Evolutionary conservation across 2,329 filamentous ascomycete species (phyloP).

Genomic region (Westerdykella sp.): DNA sequence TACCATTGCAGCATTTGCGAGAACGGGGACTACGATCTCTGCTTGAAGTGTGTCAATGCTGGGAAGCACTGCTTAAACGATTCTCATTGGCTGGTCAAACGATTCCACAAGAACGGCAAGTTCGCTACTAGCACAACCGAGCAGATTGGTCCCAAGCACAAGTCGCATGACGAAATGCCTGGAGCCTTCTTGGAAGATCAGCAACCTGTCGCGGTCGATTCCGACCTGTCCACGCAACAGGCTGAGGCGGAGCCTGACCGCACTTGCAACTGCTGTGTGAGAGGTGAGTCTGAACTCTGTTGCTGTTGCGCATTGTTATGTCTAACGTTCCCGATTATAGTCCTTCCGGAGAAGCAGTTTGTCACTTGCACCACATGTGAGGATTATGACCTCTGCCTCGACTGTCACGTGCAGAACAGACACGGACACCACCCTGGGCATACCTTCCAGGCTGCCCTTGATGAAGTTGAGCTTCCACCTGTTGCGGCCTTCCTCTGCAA

Average conservation of each 20-base stretch:
- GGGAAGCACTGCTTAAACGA: slow-evolving; percentile 72
- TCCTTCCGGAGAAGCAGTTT: slow-evolving; percentile 67
- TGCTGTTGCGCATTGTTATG: background rate
- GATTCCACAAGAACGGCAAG: slow-evolving; percentile 68
- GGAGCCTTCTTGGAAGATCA: slow-evolving; percentile 39
- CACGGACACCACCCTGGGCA: slow-evolving; percentile 93
- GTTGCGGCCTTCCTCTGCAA: slow-evolving; percentile 62
- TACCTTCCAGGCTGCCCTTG: slow-evolving; percentile 63
- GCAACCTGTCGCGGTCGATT: slow-evolving; percentile 28
- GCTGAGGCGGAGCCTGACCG: slow-evolving; percentile 45
- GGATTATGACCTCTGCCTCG: slow-evolving; percentile 86
- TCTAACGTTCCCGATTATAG: slow-evolving; percentile 40
- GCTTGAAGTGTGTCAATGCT: slow-evolving; percentile 66
- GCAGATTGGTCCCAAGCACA: slow-evolving; percentile 61
- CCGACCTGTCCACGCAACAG: slow-evolving; percentile 1
- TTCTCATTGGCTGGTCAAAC: slow-evolving; percentile 92
- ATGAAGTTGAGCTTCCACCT: slow-evolving; percentile 52
- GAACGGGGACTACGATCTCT: slow-evolving; percentile 89
- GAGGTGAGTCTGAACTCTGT: slow-evolving; percentile 40
- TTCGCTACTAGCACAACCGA: slow-evolving; percentile 84
- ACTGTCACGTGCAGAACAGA: slow-evolving; percentile 66
- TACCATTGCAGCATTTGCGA: slow-evolving; percentile 95
- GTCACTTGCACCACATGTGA: slow-evolving; percentile 79
- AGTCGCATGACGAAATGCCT: slow-evolving; percentile 24
- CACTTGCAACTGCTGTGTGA: slow-evolving; percentile 67